Base-by-base conservation (phyloP, 2,329 filamentous ascomycete species). In the Lizonia empirigonia region DNA sequence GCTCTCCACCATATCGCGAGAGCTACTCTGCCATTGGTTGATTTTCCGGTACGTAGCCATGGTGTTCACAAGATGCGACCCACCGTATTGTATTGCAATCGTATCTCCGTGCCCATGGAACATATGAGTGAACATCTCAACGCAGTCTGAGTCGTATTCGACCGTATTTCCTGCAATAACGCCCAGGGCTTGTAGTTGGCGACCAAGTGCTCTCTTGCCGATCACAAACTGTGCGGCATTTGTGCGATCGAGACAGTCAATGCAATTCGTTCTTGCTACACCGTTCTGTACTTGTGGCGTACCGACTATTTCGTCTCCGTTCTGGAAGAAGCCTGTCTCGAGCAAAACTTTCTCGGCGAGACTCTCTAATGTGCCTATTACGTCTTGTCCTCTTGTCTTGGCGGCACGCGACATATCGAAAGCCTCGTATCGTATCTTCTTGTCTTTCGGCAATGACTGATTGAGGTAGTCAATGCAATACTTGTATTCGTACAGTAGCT, bases 11-110 rank as follows among this genome's bases (percentile, higher is more conserved):
- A 99, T 97, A 72, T 99, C 94, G 60, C 94, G 84, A 2, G 93
- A 97, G 72, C 96, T 91, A 64, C 91, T 96, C 19, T 91, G 96
- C 94, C 94, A 99, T 71, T 97, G 93, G 62, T 97, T 97, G 71
- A 97, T 96, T 75, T 97, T 97, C 50, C 94, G 89, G 72, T 99
- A 99, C 4, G 94, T 99, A 60, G 96, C 92, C 92, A 99, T 97
- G 0, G 94, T 99, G 71, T 99, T 99, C 64, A 99, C 94, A 0
- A 99, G 82, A 73, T 99, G 94, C 2, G 92, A 97, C 8, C 94
- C 94, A 49, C 94, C 94, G 64, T 99, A 99, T 71, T 99, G 94
- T 45, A 97, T 89, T 1, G 94, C 94, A 65, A 99, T 97, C 4
- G 92, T 97, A 72, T 99, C 94, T 50, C 94, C 94, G 68, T 99